Evolutionary conservation across 2,329 filamentous ascomycete species (phyloP), one percentile per base, ranked within the genome.

Genomic region (Xenosphaeropsis pyriputrescens): DNA sequence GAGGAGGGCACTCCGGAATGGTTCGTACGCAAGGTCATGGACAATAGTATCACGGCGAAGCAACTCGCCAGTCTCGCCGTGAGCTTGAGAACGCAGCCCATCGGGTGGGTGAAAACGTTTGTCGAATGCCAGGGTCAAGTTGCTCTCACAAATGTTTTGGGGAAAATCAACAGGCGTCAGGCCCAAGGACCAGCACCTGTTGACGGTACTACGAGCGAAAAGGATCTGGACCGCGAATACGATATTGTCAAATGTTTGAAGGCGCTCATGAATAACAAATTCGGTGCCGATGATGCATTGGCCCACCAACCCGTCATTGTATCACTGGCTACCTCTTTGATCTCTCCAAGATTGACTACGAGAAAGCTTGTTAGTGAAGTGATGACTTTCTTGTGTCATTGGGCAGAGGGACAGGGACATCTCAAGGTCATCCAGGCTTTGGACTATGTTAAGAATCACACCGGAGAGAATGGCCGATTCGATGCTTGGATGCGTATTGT

Each of bases 401-500:
- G 89, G 88, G 84, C 75, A 17, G 76, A 86, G 45, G 84, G 85
- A 33, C 72, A 88, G 51, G 91, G 91, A 5, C 91, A 98, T 54
- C 65, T 86, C 49, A 94, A 93, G 60, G 91, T 98, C 26, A 76
- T 98, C 39, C 84, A 93, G 61, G 85, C 86, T 29, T 75, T 96
- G 65, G 91, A 98, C 55, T 74, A 82, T 55, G 82, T 95, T 60
- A 96, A 95, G 61, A 73, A 70, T 33, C 75, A 86, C 51, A 79
- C 88, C 52, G 82, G 80, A 43, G 91, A 96, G 58, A 95, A 93
- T 60, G 89, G 91, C 30, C 77, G 91, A 1, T 98, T 98, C 53
- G 91, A 98, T 59, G 79, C 88, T 29, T 98, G 91, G 91, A 94
- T 98, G 85, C 85, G 91, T 42, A 81, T 95, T 42, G 89, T 96